These are phyloP conservation scores for Pinus taeda DNA, from an alignment of 75 land plant species.

Conservation along the genomic window DNA sequence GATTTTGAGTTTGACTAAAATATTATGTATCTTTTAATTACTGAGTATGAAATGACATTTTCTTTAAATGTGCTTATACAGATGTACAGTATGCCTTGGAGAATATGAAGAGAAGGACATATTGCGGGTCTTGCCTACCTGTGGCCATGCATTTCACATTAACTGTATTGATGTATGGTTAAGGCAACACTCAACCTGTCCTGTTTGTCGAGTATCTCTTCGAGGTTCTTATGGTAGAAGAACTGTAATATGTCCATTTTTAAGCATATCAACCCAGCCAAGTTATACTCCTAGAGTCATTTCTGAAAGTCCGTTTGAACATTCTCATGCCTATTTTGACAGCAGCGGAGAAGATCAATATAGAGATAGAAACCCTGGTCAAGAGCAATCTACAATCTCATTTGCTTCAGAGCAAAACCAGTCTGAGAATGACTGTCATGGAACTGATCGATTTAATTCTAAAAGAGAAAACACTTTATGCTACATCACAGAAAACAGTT, in stretches of 20 bases:
- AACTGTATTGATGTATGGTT: conserved; percentile 80
- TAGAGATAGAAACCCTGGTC: not conserved
- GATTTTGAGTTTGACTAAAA: too few relatives aligned
- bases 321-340: not conserved
- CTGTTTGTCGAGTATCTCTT: conserved; percentile 76
- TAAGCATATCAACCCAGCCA: conserved; percentile 8
- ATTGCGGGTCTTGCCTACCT: conserved; percentile 70
- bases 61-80: not conserved
- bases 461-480: not conserved
- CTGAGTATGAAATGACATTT: not conserved
- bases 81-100: conserved; percentile 76
- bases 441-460: not conserved
- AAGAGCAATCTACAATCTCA: not conserved
- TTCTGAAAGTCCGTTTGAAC: conserved; percentile 1
- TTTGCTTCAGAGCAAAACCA: conserved; percentile 10
- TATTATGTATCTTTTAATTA: not conserved
- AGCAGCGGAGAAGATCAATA: not conserved
- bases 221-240: conserved; percentile 26
- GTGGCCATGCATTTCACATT: conserved; percentile 67
- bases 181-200: conserved; percentile 73
- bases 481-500: not conserved
- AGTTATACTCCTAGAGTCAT: not conserved
- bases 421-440: not conserved
- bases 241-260: not conserved
- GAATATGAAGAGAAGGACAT: conserved; percentile 65